Evolutionary conservation across 768 basidiomycete genomes (phyloP).

Genomic region (Suillus discolor): DNA sequence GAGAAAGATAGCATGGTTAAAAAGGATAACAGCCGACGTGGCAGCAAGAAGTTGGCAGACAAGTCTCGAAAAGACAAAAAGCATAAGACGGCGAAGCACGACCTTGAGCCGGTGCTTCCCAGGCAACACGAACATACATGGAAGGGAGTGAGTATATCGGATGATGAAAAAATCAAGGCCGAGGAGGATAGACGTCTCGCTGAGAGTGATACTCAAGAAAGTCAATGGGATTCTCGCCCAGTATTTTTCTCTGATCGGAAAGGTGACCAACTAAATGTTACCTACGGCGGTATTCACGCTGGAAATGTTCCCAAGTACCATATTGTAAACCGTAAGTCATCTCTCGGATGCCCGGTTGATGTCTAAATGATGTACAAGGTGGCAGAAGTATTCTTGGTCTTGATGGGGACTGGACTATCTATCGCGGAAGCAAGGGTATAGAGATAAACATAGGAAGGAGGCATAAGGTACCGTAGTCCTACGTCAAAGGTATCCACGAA

Average conservation of each 20-base stretch:
- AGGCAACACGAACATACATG: slow-evolving; percentile 22
- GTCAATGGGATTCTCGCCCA: slow-evolving; percentile 30
- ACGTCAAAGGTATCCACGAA: slow-evolving; percentile 9
- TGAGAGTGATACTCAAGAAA: slow-evolving; percentile 20
- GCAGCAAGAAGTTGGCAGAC: slow-evolving; percentile 22
- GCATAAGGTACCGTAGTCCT: slow-evolving; percentile 41
- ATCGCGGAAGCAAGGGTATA: slow-evolving; percentile 57
- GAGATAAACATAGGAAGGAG: slow-evolving; percentile 51
- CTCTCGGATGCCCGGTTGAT: slow-evolving; percentile 24
- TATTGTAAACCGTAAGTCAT: slow-evolving; percentile 54
- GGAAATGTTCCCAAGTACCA: slow-evolving; percentile 70
- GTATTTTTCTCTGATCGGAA: slow-evolving; percentile 66
- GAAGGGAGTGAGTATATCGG: slow-evolving; percentile 14
- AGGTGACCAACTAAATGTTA: slow-evolving; percentile 66
- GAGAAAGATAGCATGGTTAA: slow-evolving; percentile 12
- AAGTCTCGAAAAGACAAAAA: slow-evolving; percentile 31
- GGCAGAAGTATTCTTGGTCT: slow-evolving; percentile 65
- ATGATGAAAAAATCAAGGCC: slow-evolving; percentile 37
- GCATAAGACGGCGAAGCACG: slow-evolving; percentile 33
- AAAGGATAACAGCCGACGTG: slow-evolving; percentile 25
- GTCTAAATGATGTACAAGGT: slow-evolving; percentile 50
- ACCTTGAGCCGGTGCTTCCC: slow-evolving; percentile 27
- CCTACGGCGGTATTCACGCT: slow-evolving; percentile 64
- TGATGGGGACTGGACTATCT: slow-evolving; percentile 48
- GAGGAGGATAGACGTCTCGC: slow-evolving; percentile 36